Evolutionary conservation across 768 basidiomycete species (phyloP), one percentile per base, ranked within the genome.

Genomic region (Saitozyma podzolica): DNA sequence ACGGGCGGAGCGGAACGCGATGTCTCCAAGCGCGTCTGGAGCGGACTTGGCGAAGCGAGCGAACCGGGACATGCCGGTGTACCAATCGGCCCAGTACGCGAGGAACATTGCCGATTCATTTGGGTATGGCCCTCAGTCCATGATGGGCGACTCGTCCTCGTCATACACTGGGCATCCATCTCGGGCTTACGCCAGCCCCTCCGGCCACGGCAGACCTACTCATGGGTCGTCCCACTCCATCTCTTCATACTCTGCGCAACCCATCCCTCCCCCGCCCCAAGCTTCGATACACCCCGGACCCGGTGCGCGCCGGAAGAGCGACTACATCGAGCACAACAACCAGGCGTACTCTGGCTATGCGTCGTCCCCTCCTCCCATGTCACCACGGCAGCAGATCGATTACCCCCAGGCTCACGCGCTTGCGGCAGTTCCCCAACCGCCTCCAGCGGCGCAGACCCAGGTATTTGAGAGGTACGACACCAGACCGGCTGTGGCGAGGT

Each of bases 221-320:
- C 62, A 47, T 29, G 50, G 9, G 9, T 16, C 17, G 13, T 42
- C 20, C 29, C 51, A 58, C 39, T 66, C 62, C 13, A 63, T 57
- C 29, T 85, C 82, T 62, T 57, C 61, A 0, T 62, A 61, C 59
- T 20, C 50, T 68, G 61, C 54, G 29, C 84, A 42, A 78, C 84
- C 64, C 58, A 73, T 79, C 79, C 82, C 89, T 0, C 84, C 89
- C 0, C 92, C 91, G 10, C 92, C 92, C 1, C 88, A 86, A 77
- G 91, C 90, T 9, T 91, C 92, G 39, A 87, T 92, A 65, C 91
- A 91, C 68, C 86, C 88, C 37, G 87, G 88, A 16, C 83, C 89
- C 6, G 82, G 91, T 6, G 83, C 89, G 6, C 84, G 90, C 59
- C 86, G 89, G 58, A 79, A 85, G 51, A 89, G 86, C 66, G 90